These are phyloP conservation scores for Chalciporus chontae DNA, from an alignment of 768 basidiomycete species.

Conservation along the genomic window DNA sequence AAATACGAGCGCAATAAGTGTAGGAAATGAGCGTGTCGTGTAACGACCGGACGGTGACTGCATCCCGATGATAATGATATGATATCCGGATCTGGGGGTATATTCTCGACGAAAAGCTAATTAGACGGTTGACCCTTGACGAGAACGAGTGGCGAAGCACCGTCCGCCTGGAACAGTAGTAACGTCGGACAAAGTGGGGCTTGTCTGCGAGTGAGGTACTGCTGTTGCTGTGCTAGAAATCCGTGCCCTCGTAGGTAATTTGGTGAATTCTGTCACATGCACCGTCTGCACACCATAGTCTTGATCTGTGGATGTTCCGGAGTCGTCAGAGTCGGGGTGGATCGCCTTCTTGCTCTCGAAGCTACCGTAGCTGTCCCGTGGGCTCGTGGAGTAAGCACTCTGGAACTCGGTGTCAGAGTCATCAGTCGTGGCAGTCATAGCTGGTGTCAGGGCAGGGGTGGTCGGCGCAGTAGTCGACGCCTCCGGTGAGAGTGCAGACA, in stretches of 20 bases:
- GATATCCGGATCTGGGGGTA: constrained; percentile 23
- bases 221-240: constrained; percentile 54
- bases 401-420: constrained; percentile 86
- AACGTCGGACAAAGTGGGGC: constrained; percentile 39
- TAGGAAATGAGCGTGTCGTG: constrained; percentile 17
- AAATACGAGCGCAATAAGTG: constrained; percentile 22
- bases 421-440: constrained; percentile 47
- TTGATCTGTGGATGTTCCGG: constrained; percentile 29
- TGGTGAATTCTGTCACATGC: constrained; percentile 33
- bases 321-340: constrained; percentile 29
- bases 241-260: constrained; percentile 46
- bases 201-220: constrained; percentile 34
- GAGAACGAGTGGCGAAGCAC: constrained; percentile 19
- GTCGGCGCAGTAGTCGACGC: constrained; percentile 27
- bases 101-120: constrained; percentile 23
- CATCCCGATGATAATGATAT: constrained; percentile 21
- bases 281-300: constrained; percentile 27
- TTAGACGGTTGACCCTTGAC: constrained; percentile 13
- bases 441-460: constrained; percentile 34
- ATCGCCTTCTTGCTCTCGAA: constrained; percentile 29
- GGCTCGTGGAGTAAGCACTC: constrained; percentile 78
- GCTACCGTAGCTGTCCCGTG: constrained; percentile 62
- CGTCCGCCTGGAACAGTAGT: constrained; percentile 29
- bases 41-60: constrained; percentile 14
- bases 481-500: constrained; percentile 24